Percentiles rank a stretch among this genome's conserved stretches.
Evolutionary conservation across 805 yeast genomes (phyloP).

Genomic region (Candida hungchunana): DNA sequence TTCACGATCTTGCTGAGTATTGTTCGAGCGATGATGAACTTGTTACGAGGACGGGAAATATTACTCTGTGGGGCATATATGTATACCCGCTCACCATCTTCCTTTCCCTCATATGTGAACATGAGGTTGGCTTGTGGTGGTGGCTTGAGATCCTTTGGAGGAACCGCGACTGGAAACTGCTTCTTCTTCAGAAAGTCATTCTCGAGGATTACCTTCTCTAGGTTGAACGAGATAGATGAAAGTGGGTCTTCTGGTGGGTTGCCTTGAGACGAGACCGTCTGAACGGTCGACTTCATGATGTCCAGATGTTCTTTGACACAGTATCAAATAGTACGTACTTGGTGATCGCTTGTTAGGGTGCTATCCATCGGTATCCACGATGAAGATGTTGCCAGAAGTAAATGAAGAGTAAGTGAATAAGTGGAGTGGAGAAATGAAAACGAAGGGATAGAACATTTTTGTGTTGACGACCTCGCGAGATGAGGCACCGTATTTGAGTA

Average conservation of each 20-base stretch:
- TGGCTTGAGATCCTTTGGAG: not conserved
- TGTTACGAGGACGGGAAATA: constrained; percentile 18
- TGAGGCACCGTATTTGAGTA: no score
- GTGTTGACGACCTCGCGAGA: no score
- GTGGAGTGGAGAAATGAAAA: no score
- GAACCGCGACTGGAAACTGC: constrained; percentile 5
- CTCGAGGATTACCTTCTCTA: not conserved
- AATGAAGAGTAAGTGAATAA: no score
- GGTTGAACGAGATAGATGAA: constrained; percentile 1
- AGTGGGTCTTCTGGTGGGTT: no score
- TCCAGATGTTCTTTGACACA: not conserved
- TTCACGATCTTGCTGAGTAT: constrained; percentile 14
- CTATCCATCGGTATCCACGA: no score
- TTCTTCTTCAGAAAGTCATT: not conserved
- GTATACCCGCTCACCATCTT: not conserved
- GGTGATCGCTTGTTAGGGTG: no score
- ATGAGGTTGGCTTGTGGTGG: not conserved
- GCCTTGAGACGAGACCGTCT: no score
- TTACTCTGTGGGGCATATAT: constrained; percentile 1
- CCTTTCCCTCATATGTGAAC: not conserved
- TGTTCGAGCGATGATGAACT: constrained; percentile 19
- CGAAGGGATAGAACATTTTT: no score
- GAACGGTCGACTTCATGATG: no score
- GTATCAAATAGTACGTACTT: no score
- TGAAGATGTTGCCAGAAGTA: no score